Base-by-base conservation (phyloP, 2,329 filamentous ascomycete genomes). In the Colletotrichum limetticola region DNA sequence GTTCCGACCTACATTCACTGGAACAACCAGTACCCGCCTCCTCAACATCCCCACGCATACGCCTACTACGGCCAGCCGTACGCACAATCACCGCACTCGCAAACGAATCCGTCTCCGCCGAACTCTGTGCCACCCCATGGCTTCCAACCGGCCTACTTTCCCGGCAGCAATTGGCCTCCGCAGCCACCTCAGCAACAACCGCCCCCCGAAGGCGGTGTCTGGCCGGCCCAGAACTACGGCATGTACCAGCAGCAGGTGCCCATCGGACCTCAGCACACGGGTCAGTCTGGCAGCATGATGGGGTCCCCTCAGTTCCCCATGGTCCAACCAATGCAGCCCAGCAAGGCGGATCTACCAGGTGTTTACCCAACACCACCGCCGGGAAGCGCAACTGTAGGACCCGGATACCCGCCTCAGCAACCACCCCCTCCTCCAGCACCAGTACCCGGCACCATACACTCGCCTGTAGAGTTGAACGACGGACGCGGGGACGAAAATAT, bases 241-340 rank as follows among this genome's bases (percentile, higher is more conserved):
- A 74, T 75, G 71, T 76, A 76, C 61, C 71, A 74, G 65, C 74
- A 76, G 6, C 74, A 75, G 58, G 74, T 76, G 4, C 74, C 73
- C n/a, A 74, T 76, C 57, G 74, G 74, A 7, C 56, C 74, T 1
- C 74, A 76, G 12, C 73, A 74, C 53, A 76, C 74, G 5, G 74
- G 74, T 9, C 74, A 74, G 56, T 61, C 71, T 4, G 58, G 66
- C 19, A 57, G 32, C 53, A 62, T 66, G 28, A 53, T 69, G 24
- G 72, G 74, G 24, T 66, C 74, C 32, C 74, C 74, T 2, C 74
- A 74, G 53, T 75, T 72, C 49, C 74, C 74, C 16, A 74, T 74
- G 72, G 74, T 75, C 3, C 68, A 62, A 42, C 74, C 72, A 5
- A 66, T 75, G 11, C 37, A 61, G 9, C 37, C 66, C 1, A 74